phyloP scores from a whole-genome alignment of 805 yeast species.

The Pachysolen tannophilus region DNA sequence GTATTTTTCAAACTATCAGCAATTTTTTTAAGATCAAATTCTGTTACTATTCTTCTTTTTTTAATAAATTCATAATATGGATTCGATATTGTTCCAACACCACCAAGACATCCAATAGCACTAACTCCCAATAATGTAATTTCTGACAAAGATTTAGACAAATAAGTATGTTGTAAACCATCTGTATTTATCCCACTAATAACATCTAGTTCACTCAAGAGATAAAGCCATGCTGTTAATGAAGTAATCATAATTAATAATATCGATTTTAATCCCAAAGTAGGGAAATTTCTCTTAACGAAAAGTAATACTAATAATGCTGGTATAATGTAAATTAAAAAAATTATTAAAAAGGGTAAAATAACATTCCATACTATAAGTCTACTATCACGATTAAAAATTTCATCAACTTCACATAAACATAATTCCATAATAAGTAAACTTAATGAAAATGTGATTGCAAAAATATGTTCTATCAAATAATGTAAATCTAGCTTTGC shows the following conservation, averaged over 20 bases:
- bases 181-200: constrained; percentile 23
- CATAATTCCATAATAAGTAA: constrained; percentile 20
- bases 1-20: constrained; percentile 36
- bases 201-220: constrained; percentile 25
- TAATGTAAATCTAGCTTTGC: background rate
- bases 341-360: constrained; percentile 28
- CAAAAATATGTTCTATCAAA: constrained; percentile 7
- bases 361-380: constrained; percentile 30
- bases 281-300: constrained; percentile 21
- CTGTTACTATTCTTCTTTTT: constrained; percentile 17
- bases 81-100: constrained; percentile 43
- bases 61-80: constrained; percentile 23
- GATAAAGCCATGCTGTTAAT: constrained; percentile 8
- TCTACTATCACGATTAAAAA: constrained; percentile 18
- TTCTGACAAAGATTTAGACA: constrained; percentile 37
- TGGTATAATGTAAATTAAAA: constrained; percentile 38
- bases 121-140: constrained; percentile 40
- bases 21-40: constrained; percentile 24
- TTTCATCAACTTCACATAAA: constrained; percentile 18
- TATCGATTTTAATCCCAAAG: constrained; percentile 11
- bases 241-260: background rate
- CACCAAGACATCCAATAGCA: constrained; percentile 41
- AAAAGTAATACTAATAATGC: constrained; percentile 25
- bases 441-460: constrained; percentile 17
- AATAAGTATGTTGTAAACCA: constrained; percentile 18